Evolutionary conservation across 192 early-diverging fungal genomes (phyloP).

Genomic region (Coemansia sp.): DNA sequence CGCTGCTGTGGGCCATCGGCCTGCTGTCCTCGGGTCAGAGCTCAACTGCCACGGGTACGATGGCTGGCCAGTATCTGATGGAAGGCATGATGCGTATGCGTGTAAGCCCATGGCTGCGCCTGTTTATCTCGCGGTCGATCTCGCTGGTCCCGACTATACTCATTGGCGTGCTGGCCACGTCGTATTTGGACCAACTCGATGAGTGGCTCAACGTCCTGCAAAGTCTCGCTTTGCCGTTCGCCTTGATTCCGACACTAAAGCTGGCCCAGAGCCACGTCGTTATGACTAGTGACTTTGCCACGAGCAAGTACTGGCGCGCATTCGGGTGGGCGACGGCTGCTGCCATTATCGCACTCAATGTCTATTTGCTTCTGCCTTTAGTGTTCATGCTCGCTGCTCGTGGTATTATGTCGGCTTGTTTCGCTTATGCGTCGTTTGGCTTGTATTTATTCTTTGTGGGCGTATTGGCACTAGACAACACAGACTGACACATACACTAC

Average conservation of each 20-base stretch:
- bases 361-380: constrained; percentile 53
- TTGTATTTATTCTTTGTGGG: constrained; percentile 34
- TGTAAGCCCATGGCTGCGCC: constrained; percentile 62
- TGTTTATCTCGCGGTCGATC: constrained; percentile 61
- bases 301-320: constrained; percentile 17
- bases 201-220: constrained; percentile 71
- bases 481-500: neutral
- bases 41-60: constrained; percentile 85
- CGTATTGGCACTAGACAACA: constrained; percentile 20
- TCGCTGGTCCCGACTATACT: constrained; percentile 68
- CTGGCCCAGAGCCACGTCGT: constrained; percentile 53
- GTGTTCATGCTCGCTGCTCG: constrained; percentile 20
- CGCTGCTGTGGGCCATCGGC: constrained; percentile 84
- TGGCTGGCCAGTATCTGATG: constrained; percentile 90
- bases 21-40: constrained; percentile 80
- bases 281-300: constrained; percentile 54
- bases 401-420: constrained; percentile 9
- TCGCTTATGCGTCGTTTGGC: constrained; percentile 16
- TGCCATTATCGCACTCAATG: constrained; percentile 60
- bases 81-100: constrained; percentile 74
- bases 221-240: constrained; percentile 66
- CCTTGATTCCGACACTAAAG: constrained; percentile 65
- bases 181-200: constrained; percentile 63
- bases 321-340: constrained; percentile 55
- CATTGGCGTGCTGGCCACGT: constrained; percentile 59